Base-by-base conservation (phyloP, 768 basidiomycete genomes). In the Lentinula edodes region DNA sequence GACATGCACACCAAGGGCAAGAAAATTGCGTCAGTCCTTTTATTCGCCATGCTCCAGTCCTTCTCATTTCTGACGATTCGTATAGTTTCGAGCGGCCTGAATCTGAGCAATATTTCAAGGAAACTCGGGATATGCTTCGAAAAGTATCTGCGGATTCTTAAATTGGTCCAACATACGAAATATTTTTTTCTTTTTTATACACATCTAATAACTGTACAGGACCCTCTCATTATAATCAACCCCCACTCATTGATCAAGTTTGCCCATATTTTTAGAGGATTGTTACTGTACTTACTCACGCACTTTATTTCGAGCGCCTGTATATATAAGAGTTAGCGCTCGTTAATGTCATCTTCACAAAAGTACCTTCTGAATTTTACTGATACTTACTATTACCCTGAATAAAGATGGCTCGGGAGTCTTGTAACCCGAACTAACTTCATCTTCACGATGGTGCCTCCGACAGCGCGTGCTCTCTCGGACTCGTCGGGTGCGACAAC, bases 1-100 rank as follows among this genome's bases (percentile, higher is more conserved):
- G 83, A 89, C 64, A 95, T 96, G 84, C 79, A 83, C 66, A 76
- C 86, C 52, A 93, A 95, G 71, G 96, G 96, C 12, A 80, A 76
- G 53, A 85, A 83, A 52, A 75, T 88, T 48, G 90, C 84, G 88
- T 93, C 67, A 74, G 89, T 76, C 39, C 63, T 58, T 10, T 50
- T 54, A 32, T 46, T 42, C 23, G 34, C 50, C 52, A 55, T 34
- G 34, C 28, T 9, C 5, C 5, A 46, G 43, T 52, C 41, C 8
- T 52, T 35, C 51, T 38, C 50, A 18, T 18, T 61, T 52, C 52
- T 68, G 52, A 71, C 51, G 8, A 60, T 56, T 52, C 50, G 43
- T 60, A 4, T 59, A 91, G 89, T 45, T 90, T 91, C 65, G 82
- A 89, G 63, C 77, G 89, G 63, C 68, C 76, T 2, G 89, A 92